Percentiles rank a stretch among this genome's conserved stretches.
These are phyloP conservation scores for Pisolithus thermaeus DNA, from an alignment of 1,284 basidiomycete genomes.

Conservation along the genomic window DNA sequence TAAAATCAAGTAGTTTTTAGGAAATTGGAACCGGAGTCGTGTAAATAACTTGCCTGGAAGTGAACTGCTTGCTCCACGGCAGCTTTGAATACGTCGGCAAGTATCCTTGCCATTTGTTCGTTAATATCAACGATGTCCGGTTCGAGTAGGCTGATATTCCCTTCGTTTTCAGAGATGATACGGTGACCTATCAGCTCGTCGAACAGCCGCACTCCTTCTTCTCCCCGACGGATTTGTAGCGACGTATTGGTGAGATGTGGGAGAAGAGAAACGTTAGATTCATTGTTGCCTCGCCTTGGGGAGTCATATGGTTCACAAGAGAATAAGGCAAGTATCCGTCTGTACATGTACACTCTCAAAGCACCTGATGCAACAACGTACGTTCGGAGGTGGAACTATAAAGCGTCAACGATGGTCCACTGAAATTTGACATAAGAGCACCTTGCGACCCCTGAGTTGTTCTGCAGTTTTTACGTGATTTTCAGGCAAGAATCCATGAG, in stretches of 20 bases:
- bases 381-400: slow-evolving; percentile 87
- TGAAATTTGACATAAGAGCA: slow-evolving; percentile 22
- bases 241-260: slow-evolving; percentile 96
- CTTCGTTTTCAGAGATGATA: slow-evolving; percentile 37
- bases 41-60: slow-evolving; percentile 60
- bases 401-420: slow-evolving; percentile 9
- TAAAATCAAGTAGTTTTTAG: slow-evolving; percentile 30
- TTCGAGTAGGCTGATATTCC: slow-evolving; percentile 20
- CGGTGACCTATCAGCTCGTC: slow-evolving; percentile 69
- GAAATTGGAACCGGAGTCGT: neutral
- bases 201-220: slow-evolving; percentile 67
- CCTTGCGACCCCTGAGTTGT: slow-evolving; percentile 59
- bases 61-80: slow-evolving; percentile 81
- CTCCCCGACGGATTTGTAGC: slow-evolving; percentile 69
- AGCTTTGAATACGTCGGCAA: slow-evolving; percentile 83
- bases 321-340: slow-evolving; percentile 84
- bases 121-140: slow-evolving; percentile 55
- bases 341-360: slow-evolving; percentile 73
- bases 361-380: slow-evolving; percentile 89
- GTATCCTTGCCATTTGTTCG: slow-evolving; percentile 56
- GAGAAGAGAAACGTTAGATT: slow-evolving; percentile 36
- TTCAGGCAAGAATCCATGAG: slow-evolving; percentile 38
- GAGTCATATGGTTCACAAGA: slow-evolving; percentile 59
- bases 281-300: slow-evolving; percentile 31
- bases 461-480: slow-evolving; percentile 13